Conservation (phyloP, 805 yeast genomes). For the Yarrowia divulgata region DNA sequence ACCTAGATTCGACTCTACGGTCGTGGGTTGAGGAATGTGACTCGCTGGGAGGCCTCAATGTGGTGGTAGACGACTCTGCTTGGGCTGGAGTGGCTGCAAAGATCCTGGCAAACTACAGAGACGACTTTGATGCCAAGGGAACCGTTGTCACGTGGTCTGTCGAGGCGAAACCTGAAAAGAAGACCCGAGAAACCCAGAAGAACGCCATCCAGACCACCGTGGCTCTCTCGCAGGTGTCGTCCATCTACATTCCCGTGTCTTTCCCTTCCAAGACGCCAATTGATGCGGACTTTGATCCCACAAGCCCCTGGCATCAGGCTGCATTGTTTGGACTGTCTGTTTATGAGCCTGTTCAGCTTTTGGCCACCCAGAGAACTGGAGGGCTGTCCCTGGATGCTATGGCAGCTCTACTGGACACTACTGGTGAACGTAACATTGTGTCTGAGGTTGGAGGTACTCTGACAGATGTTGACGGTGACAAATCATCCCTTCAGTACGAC, state of each 20-base stretch:
- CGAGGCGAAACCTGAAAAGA: constrained; percentile 44
- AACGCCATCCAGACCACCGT: constrained; percentile 58
- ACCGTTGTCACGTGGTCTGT: constrained; percentile 59
- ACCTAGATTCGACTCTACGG: constrained; percentile 69
- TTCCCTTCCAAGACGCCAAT: constrained; percentile 43
- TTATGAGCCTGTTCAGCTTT: constrained; percentile 56
- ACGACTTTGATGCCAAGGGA: constrained; percentile 68
- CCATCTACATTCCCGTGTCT: constrained; percentile 65
- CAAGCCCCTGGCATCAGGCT: constrained; percentile 56
- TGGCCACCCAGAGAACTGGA: constrained; percentile 46
- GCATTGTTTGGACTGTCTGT: constrained; percentile 51
- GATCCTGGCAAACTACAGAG: constrained; percentile 63
- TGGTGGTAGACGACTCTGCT: constrained; percentile 75
- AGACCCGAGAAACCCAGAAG: constrained; percentile 44
- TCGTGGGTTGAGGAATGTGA: constrained; percentile 77
- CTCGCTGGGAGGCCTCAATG: constrained; percentile 70
- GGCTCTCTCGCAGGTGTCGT: constrained; percentile 57
- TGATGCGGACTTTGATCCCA: constrained; percentile 43
- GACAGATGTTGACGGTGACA: constrained; percentile 5
- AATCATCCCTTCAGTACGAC: constrained; percentile 1
- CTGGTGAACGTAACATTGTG: constrained; percentile 23
- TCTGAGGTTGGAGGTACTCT: constrained; percentile 9
- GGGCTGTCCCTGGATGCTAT: constrained; percentile 21
- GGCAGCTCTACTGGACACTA: constrained; percentile 20
- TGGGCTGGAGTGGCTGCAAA: constrained; percentile 82